These are phyloP conservation scores for Kondoa subrosea DNA, from an alignment of 768 basidiomycete species.

Conservation along the genomic window DNA sequence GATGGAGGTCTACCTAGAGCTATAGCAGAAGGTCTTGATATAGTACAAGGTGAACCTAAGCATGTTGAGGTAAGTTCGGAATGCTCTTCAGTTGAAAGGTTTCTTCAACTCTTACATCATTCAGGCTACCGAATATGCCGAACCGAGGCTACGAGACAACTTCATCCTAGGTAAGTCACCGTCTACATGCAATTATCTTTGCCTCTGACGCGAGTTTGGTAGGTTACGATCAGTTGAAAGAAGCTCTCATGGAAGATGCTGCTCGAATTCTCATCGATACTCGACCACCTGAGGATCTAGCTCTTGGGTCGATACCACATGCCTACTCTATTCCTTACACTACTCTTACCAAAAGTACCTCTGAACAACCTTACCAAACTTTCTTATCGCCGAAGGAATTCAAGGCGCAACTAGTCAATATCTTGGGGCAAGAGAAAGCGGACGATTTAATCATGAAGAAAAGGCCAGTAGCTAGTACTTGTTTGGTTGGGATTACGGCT, in stretches of 20 bases:
- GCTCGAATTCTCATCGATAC: neutral
- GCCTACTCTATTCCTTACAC: neutral
- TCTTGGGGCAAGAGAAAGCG: neutral
- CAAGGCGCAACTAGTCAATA: neutral
- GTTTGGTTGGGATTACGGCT: neutral
- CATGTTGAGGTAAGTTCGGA: neutral
- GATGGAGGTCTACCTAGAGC: slow-evolving; percentile 2
- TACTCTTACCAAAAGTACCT: neutral
- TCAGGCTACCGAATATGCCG: neutral
- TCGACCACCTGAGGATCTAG: neutral
- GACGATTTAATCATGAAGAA: neutral
- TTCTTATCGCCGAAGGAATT: neutral
- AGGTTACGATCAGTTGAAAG: neutral
- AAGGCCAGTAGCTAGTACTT: neutral
- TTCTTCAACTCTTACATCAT: neutral
- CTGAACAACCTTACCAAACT: neutral
- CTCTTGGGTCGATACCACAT: neutral
- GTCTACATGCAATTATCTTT: no score
- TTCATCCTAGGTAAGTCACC: neutral
- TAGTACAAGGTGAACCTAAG: neutral
- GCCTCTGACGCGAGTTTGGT: neutral
- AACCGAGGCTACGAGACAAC: neutral
- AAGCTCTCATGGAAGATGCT: neutral
- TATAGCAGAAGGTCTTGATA: neutral
- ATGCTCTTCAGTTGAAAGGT: neutral